Conservation (phyloP, 371 early-diverging fungal genomes). For the Lichtheimia corymbifera region DNA sequence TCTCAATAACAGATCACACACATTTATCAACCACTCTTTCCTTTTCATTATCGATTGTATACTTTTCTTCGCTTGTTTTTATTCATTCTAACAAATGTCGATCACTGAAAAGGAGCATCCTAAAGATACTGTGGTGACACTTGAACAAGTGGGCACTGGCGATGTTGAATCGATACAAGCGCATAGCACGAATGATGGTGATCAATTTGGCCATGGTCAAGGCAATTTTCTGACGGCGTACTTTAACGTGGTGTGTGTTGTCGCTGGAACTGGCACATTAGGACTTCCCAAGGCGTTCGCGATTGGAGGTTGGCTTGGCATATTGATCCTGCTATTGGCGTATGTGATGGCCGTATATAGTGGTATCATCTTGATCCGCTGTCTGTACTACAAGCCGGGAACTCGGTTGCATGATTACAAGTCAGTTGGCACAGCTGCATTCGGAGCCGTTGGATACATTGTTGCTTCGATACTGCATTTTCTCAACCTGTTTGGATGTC, state of each 20-base stretch:
- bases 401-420: conserved; percentile 60
- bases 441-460: conserved; percentile 49
- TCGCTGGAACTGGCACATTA: conserved; percentile 86
- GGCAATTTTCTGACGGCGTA: conserved; percentile 50
- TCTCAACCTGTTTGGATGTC: conserved; percentile 69
- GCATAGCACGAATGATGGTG: too few species aligned
- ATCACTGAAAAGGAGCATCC: background rate
- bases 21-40: background rate
- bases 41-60: background rate
- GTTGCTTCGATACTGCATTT: conserved; percentile 70
- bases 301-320: conserved; percentile 46
- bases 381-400: conserved; percentile 43
- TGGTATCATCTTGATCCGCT: conserved; percentile 38
- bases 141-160: background rate
- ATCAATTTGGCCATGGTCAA: conserved; percentile 35
- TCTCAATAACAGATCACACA: too few species aligned
- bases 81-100: conserved; percentile 1
- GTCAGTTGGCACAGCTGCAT: conserved; percentile 67
- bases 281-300: conserved; percentile 60
- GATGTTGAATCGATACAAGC: background rate
- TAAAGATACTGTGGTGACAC: background rate
- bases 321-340: conserved; percentile 37
- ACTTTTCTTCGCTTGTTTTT: background rate
- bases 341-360: conserved; percentile 41
- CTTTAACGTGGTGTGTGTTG: conserved; percentile 73